A percentile compares a stretch with the other conserved stretches of the same genome.
These are phyloP conservation scores for Plantago rigida DNA, from an alignment of 305 asterid genomes.

Conservation along the genomic window DNA sequence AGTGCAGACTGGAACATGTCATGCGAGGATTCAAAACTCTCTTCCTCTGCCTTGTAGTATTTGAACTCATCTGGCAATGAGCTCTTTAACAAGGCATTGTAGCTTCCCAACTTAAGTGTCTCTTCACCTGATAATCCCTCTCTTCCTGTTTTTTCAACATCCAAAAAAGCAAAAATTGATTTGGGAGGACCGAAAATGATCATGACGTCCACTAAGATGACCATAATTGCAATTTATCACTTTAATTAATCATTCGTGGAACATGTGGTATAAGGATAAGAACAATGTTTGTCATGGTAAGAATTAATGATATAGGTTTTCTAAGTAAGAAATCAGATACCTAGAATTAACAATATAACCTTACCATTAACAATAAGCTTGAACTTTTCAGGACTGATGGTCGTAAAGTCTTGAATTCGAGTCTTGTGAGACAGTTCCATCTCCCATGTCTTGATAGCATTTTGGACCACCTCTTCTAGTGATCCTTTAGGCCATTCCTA, in stretches of 20 bases:
- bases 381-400: slow-evolving; percentile 63
- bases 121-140: slow-evolving; percentile 63
- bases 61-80: slow-evolving; percentile 63
- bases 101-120: slow-evolving; percentile 56
- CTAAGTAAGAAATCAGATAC: too few relatives aligned
- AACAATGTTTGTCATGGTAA: too few relatives aligned
- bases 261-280: too few relatives aligned
- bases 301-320: too few relatives aligned
- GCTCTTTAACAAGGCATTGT: slow-evolving; percentile 62
- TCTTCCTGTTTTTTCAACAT: slow-evolving; percentile 33
- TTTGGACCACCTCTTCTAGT: slow-evolving; percentile 71
- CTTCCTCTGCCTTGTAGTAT: slow-evolving; percentile 65
- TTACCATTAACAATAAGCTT: slow-evolving; percentile 74
- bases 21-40: slow-evolving; percentile 73
- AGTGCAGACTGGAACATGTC: slow-evolving; percentile 52
- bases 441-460: slow-evolving; percentile 87
- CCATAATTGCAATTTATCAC: too few relatives aligned
- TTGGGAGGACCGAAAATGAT: too few relatives aligned
- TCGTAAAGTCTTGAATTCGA: slow-evolving; percentile 56
- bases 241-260: too few relatives aligned
- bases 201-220: too few relatives aligned
- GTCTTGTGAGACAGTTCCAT: slow-evolving; percentile 89
- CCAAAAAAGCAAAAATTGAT: too few relatives aligned
- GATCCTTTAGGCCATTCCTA: slow-evolving; percentile 80
- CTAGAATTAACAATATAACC: too few relatives aligned